Evolutionary conservation across 2,329 filamentous ascomycete species (phyloP), one percentile per base, ranked within the genome.

Genomic region (Plenodomus biglobosus): DNA sequence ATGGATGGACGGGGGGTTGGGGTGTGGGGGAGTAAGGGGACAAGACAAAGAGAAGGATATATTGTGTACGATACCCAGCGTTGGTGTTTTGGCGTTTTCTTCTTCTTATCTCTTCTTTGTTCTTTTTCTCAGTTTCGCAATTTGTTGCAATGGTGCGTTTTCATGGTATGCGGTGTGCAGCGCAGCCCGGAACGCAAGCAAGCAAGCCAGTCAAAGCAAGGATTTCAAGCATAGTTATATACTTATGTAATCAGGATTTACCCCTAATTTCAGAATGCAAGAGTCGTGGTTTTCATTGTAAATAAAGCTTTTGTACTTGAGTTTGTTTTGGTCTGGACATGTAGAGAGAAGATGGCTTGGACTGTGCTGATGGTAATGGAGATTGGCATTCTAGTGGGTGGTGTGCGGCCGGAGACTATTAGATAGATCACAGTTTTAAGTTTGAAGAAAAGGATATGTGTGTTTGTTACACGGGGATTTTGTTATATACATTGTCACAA

Each of bases 281-380:
- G n/a, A n/a, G n/a, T n/a, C n/a, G n/a, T n/a, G n/a, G n/a, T n/a
- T n/a, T n/a, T n/a, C n/a, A n/a, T n/a, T n/a, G n/a, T n/a, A n/a
- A n/a, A n/a, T n/a, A n/a, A n/a, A n/a, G n/a, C n/a, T n/a, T n/a
- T n/a, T n/a, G n/a, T n/a, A n/a, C n/a, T n/a, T n/a, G n/a, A n/a
- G n/a, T n/a, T n/a, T n/a, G n/a, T n/a, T n/a, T n/a, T 32, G 27
- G 8, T 32, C 3, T 15, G 27, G 38, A 54, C 44, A 40, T 57
- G 56, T 0, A 59, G 50, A 27, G 56, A 47, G 21, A 57, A 59
- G 36, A 59, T 59, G 18, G 44, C 55, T 39, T 59, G 46, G 5
- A 58, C 55, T 16, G 55, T 44, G 46, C 46, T 51, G 15, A 50
- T 50, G 7, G 56, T 45, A 32, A 47, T 51, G 19, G 55, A 52